Evolutionary conservation across 331 rosid genomes (phyloP), one percentile per base, ranked within the genome.

Genomic region (Acacia concinna): DNA sequence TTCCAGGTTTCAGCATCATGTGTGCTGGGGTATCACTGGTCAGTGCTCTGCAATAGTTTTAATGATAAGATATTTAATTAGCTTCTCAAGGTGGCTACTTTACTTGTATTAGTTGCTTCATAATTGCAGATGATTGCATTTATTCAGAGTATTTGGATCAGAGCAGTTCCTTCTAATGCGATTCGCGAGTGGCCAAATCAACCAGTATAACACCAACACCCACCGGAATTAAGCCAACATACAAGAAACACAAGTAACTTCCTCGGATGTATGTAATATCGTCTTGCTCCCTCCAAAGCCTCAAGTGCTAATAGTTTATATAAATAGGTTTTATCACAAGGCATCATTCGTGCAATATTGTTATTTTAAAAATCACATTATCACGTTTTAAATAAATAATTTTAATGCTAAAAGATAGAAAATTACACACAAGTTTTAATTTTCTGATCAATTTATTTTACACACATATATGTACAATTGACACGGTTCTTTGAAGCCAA

Each of bases 1-100:
- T 78, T 79, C 94, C 94, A 4, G 94, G 92, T 63, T 90, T 88
- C 87, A 86, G 91, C 68, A 80, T 90, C 15, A 66, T 86, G 86
- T 90, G 91, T 68, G 78, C 82, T 21, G 97, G 90, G 68, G 46
- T 92, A 71, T 84, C 84, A 68, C 72, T 76, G 86, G 98, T 95
- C 79, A 71, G 91, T 68, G 41, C 71, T 31, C 68, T 37, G 37
- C 46, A 31, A 35, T 47, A 3, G 56, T 30, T 47, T 54, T 23
- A 1, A 27, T 1, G 21, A 11, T 63, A 41, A 46, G 66, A 5
- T 68, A 12, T 18, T 38, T 51, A n/a, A n/a, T n/a, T n/a, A 20
- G 51, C 38, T 59, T 56, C 32, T 34, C 56, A 78, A 8, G 11
- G 25, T 51, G 25, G 57, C 57, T 51, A 6, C 11, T 46, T 46